Conservation (phyloP, 495 filamentous ascomycete species). For the Glutinoglossum americanum region DNA sequence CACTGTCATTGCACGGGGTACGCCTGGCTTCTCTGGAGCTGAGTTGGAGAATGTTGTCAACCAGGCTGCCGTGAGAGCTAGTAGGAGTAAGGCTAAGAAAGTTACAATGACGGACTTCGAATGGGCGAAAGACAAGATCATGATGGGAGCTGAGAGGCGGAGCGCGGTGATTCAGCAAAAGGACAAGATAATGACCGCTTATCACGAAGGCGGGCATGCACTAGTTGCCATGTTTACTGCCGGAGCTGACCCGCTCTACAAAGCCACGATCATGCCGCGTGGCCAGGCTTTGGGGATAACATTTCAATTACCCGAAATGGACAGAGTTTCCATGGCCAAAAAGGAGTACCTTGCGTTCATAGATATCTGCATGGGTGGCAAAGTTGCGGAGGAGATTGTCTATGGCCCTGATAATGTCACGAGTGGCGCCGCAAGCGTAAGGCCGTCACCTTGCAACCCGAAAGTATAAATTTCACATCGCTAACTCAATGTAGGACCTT, state of each 20-base stretch:
- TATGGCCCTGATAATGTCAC: slow-evolving; percentile 77
- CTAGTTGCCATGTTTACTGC: slow-evolving; percentile 66
- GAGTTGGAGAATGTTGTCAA: slow-evolving; percentile 94
- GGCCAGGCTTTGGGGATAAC: slow-evolving; percentile 73
- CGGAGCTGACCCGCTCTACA: slow-evolving; percentile 59
- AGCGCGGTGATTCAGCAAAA: slow-evolving; percentile 74
- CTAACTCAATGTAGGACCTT: slow-evolving; percentile 41
- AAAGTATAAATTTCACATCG: not conserved
- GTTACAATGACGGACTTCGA: slow-evolving; percentile 71
- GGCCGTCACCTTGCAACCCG: not conserved
- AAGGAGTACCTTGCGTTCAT: slow-evolving; percentile 52
- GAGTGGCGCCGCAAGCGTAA: slow-evolving; percentile 29
- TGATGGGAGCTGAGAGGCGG: slow-evolving; percentile 85
- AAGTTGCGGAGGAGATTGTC: slow-evolving; percentile 81
- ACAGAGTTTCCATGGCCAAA: slow-evolving; percentile 60
- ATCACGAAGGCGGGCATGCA: slow-evolving; percentile 93
- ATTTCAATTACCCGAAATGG: slow-evolving; percentile 66
- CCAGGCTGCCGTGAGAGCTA: slow-evolving; percentile 81
- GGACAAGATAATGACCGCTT: slow-evolving; percentile 77
- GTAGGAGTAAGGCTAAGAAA: slow-evolving; percentile 47
- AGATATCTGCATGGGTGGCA: slow-evolving; percentile 73
- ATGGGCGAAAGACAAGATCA: slow-evolving; percentile 94
- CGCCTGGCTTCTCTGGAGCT: slow-evolving; percentile 81
- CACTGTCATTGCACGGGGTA: slow-evolving; percentile 60
- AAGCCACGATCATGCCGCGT: slow-evolving; percentile 87